These are phyloP conservation scores for Hortiboletus flavorubellus DNA, from an alignment of 768 basidiomycete species.

Conservation along the genomic window DNA sequence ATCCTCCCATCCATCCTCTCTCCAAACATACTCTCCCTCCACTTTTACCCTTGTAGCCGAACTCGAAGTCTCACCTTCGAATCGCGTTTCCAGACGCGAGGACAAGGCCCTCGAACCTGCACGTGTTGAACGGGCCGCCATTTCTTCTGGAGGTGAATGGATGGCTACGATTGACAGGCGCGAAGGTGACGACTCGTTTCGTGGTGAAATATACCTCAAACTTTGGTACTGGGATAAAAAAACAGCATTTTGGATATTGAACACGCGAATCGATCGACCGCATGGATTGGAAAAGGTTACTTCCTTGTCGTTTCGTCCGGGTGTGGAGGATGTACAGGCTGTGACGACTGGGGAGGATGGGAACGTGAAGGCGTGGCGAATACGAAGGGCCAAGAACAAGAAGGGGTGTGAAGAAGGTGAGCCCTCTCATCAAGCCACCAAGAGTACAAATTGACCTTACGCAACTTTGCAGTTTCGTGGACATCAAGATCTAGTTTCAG, in stretches of 20 bases:
- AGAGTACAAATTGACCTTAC: neutral
- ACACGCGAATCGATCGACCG: slow-evolving; percentile 86
- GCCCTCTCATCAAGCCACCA: slow-evolving; percentile 12
- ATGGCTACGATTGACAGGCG: slow-evolving; percentile 87
- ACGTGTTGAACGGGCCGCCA: slow-evolving; percentile 63
- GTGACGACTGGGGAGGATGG: slow-evolving; percentile 77
- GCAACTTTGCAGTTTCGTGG: slow-evolving; percentile 53
- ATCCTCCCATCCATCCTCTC: slow-evolving; percentile 92
- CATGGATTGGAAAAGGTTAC: slow-evolving; percentile 68
- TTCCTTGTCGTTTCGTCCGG: slow-evolving; percentile 67
- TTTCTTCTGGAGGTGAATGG: slow-evolving; percentile 77
- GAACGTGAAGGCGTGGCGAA: slow-evolving; percentile 77
- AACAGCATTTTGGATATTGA: slow-evolving; percentile 64
- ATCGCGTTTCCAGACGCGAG: slow-evolving; percentile 80
- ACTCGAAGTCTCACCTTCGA: slow-evolving; percentile 91
- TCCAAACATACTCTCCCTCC: slow-evolving; percentile 83
- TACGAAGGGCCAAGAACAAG: slow-evolving; percentile 45
- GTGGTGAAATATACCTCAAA: slow-evolving; percentile 76
- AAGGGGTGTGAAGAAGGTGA: slow-evolving; percentile 51
- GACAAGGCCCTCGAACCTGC: slow-evolving; percentile 74
- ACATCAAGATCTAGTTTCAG: slow-evolving; percentile 67
- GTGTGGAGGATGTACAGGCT: slow-evolving; percentile 40
- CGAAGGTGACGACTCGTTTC: slow-evolving; percentile 61
- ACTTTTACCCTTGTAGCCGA: slow-evolving; percentile 74
- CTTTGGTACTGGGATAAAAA: slow-evolving; percentile 84